These are phyloP conservation scores for Ramaria rubella DNA, from an alignment of 768 basidiomycete species.

Conservation along the genomic window DNA sequence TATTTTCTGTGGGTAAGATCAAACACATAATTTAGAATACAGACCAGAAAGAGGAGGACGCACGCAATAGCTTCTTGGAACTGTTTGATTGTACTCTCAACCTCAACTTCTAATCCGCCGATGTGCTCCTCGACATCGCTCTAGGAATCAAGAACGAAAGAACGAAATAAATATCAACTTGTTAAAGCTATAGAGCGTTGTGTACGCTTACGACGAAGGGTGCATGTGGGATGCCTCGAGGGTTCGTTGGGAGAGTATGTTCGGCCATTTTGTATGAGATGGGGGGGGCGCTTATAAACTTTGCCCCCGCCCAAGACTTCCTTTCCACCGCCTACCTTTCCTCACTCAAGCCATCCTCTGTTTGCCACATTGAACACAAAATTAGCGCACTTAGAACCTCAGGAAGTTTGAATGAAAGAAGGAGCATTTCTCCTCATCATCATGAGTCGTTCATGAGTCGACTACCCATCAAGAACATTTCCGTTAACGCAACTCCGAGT, in stretches of 20 bases:
- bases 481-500: conserved; percentile 60
- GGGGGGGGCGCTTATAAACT: background rate
- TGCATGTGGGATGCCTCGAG: conserved; percentile 90
- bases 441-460: too few species aligned
- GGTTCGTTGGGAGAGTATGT: conserved; percentile 52
- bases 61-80: conserved; percentile 95
- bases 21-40: conserved; percentile 5
- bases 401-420: too few species aligned
- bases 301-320: conserved; percentile 4
- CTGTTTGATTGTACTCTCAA: conserved; percentile 68
- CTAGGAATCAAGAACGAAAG: conserved; percentile 44
- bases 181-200: background rate
- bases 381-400: too few species aligned
- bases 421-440: too few species aligned
- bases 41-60: conserved; percentile 28
- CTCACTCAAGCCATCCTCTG: background rate
- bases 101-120: conserved; percentile 67
- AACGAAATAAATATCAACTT: background rate
- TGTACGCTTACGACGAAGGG: conserved; percentile 81
- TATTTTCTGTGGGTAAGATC: conserved; percentile 76
- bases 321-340: background rate
- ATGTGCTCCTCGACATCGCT: conserved; percentile 83
- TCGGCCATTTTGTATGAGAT: conserved; percentile 16
- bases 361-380: too few species aligned
- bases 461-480: conserved; percentile 77